A percentile compares a stretch with the other conserved stretches of the same genome.
Evolutionary conservation across 139 green algal species (phyloP).

Genomic region (Chlamydomonas applanata): DNA sequence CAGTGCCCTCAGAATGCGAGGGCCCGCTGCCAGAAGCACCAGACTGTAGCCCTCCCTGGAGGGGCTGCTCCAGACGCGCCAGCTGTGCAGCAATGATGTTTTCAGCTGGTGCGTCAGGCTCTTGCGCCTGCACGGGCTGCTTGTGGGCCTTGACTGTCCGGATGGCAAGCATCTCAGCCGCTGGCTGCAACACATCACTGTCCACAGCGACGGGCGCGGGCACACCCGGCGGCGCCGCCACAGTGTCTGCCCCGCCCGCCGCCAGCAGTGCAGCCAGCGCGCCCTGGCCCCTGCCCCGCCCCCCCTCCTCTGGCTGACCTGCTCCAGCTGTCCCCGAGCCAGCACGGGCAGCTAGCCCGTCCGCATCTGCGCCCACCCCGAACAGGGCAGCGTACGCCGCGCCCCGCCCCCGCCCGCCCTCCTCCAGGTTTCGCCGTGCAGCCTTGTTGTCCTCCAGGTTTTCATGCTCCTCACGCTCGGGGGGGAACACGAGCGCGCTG

Average conservation of each 20-base stretch:
- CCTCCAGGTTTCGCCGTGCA: background rate
- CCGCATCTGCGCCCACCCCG: background rate
- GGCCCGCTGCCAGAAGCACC: slow-evolving; percentile 2
- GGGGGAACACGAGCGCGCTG: background rate
- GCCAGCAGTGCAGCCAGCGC: background rate
- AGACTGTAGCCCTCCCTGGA: background rate
- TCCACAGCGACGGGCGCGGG: background rate
- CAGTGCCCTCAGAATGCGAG: background rate
- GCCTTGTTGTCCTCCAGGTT: too few species aligned
- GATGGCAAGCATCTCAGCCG: background rate
- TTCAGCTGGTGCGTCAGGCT: background rate
- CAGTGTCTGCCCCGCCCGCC: too few species aligned
- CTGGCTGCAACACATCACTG: background rate
- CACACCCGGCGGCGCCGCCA: too few species aligned
- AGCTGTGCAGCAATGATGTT: slow-evolving; percentile 3
- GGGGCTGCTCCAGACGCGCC: background rate
- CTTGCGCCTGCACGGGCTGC: background rate
- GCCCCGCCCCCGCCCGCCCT: slow-evolving; percentile 17
- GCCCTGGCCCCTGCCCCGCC: background rate
- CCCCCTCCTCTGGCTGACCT: too few species aligned
- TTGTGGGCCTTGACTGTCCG: slow-evolving; percentile 19
- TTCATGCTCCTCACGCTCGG: too few species aligned
- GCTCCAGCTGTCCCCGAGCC: too few species aligned
- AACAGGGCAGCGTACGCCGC: slow-evolving; percentile 1
- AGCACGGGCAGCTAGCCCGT: too few species aligned